A percentile compares a stretch with the other conserved stretches of the same genome.
phyloP scores from a whole-genome alignment of 805 yeast species.

The Clavispora asparagi region DNA sequence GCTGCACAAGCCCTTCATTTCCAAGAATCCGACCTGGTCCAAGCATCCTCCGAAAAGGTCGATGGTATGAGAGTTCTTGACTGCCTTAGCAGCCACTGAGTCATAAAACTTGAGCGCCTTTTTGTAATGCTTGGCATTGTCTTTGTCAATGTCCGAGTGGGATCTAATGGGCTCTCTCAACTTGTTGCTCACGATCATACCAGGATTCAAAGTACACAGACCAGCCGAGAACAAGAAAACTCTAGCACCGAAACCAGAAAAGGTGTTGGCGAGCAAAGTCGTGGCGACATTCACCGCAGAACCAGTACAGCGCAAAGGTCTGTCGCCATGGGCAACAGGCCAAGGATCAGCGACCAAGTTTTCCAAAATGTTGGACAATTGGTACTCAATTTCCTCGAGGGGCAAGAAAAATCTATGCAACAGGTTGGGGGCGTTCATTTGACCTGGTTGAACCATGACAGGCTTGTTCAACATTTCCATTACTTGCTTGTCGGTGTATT shows the following conservation, averaged over 20 bases:
- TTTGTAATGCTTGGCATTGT: slow-evolving; percentile 77
- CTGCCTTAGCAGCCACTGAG: slow-evolving; percentile 58
- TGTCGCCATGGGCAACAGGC: slow-evolving; percentile 77
- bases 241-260: slow-evolving; percentile 83
- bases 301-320: slow-evolving; percentile 91
- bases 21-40: slow-evolving; percentile 92
- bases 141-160: slow-evolving; percentile 93
- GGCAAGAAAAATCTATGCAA: slow-evolving; percentile 67
- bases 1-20: slow-evolving; percentile 83
- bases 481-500: slow-evolving; percentile 67
- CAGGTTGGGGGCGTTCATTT: slow-evolving; percentile 23
- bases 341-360: slow-evolving; percentile 77
- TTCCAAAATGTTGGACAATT: slow-evolving; percentile 74
- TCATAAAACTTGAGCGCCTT: slow-evolving; percentile 83
- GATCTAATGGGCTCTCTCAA: slow-evolving; percentile 96
- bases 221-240: slow-evolving; percentile 90
- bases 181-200: slow-evolving; percentile 86
- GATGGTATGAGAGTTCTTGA: slow-evolving; percentile 73
- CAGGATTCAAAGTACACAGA: slow-evolving; percentile 92
- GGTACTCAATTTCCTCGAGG: slow-evolving; percentile 74
- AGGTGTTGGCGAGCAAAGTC: slow-evolving; percentile 73
- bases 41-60: slow-evolving; percentile 94
- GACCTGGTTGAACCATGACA: slow-evolving; percentile 20
- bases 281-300: slow-evolving; percentile 86
- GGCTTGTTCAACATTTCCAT: slow-evolving; percentile 45